These are phyloP conservation scores for Prunus kanzakura DNA, from an alignment of 306 rosid genomes.

Conservation along the genomic window DNA sequence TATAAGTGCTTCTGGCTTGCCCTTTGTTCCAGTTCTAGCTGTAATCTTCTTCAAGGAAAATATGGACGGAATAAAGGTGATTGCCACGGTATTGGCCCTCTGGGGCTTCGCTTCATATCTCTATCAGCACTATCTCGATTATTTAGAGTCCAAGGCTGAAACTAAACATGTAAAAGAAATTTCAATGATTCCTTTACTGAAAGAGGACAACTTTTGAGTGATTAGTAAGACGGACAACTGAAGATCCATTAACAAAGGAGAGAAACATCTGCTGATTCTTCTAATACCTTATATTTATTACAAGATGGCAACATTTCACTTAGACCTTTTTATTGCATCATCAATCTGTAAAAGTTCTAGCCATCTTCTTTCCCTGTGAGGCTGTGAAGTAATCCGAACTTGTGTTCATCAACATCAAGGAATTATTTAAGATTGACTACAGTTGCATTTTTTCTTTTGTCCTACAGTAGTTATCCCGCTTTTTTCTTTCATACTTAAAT, in stretches of 20 bases:
- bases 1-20: slow-evolving; percentile 30
- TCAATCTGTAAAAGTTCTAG: background rate
- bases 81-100: slow-evolving; percentile 37
- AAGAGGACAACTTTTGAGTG: background rate
- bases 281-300: background rate
- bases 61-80: slow-evolving; percentile 39
- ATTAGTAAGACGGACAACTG: background rate
- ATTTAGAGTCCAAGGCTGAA: background rate
- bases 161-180: background rate
- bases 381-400: background rate
- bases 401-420: background rate
- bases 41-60: slow-evolving; percentile 38
- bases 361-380: background rate
- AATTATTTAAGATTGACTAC: background rate
- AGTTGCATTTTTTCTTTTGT: background rate
- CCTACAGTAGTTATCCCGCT: background rate
- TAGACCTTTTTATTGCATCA: background rate
- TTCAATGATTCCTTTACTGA: slow-evolving; percentile 12
- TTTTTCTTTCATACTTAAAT: background rate
- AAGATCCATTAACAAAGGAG: background rate
- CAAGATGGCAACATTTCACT: background rate
- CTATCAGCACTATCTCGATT: slow-evolving; percentile 26
- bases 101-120: slow-evolving; percentile 50
- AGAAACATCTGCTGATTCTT: background rate
- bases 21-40: slow-evolving; percentile 42